phyloP scores from a whole-genome alignment of 768 basidiomycete species.

The Candolleomyces eurysporus region DNA sequence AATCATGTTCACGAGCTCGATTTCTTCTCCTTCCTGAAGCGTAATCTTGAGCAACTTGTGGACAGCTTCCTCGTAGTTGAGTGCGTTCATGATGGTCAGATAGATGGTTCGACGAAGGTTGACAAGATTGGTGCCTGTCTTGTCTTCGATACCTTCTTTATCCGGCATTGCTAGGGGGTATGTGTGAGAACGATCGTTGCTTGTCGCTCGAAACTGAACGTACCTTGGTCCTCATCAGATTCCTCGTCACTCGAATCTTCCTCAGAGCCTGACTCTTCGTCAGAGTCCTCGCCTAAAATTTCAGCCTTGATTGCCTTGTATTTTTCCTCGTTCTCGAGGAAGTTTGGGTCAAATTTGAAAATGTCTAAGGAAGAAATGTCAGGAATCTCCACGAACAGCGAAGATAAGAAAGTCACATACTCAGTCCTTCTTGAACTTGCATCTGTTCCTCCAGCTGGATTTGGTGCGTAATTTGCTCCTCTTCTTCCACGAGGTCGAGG shows the following conservation, averaged over 20 bases:
- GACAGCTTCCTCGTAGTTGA: slow-evolving; percentile 98
- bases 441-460: slow-evolving; percentile 91
- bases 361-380: slow-evolving; percentile 56
- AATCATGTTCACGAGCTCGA: slow-evolving; percentile 97
- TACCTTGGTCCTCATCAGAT: slow-evolving; percentile 63
- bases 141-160: slow-evolving; percentile 90
- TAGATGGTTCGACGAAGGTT: slow-evolving; percentile 94
- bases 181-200: neutral
- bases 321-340: slow-evolving; percentile 88
- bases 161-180: slow-evolving; percentile 56
- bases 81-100: slow-evolving; percentile 97
- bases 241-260: slow-evolving; percentile 42
- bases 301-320: slow-evolving; percentile 90
- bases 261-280: slow-evolving; percentile 65
- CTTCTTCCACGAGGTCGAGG: slow-evolving; percentile 94
- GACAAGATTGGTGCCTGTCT: slow-evolving; percentile 92
- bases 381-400: neutral
- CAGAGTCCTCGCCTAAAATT: slow-evolving; percentile 88
- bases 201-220: slow-evolving; percentile 18
- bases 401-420: slow-evolving; percentile 46
- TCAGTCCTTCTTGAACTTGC: slow-evolving; percentile 91
- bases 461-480: slow-evolving; percentile 95
- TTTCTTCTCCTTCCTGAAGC: slow-evolving; percentile 91
- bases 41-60: slow-evolving; percentile 96
- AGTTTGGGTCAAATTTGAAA: slow-evolving; percentile 92